These are phyloP conservation scores for Acorus calamus DNA, from an alignment of 106 monocot genomes.

Conservation along the genomic window DNA sequence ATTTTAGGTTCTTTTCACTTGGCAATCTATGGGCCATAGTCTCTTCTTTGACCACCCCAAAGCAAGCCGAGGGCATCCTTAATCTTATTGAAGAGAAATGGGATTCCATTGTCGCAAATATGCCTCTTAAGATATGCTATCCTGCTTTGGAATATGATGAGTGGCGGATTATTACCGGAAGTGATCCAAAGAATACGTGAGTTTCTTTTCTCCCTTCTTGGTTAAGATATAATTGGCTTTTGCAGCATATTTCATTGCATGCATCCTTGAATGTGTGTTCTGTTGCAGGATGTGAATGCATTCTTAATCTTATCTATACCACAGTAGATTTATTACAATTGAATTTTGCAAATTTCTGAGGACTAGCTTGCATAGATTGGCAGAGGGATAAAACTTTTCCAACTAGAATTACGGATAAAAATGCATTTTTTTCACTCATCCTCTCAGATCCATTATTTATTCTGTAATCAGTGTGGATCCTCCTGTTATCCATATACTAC, in stretches of 20 bases:
- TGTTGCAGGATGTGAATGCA: no score
- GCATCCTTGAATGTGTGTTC: no score
- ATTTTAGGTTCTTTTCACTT: conserved; percentile 20
- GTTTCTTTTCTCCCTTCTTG: neutral
- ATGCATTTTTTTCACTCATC: no score
- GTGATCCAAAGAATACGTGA: conserved; percentile 17
- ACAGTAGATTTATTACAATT: no score
- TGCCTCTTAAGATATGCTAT: conserved; percentile 27
- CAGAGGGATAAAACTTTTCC: no score
- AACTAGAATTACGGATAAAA: no score
- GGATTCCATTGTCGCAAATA: conserved; percentile 14
- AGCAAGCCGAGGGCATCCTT: conserved; percentile 15
- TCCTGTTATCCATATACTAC: no score
- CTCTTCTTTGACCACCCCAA: conserved; percentile 7
- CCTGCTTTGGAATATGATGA: conserved; percentile 13
- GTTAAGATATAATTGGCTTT: neutral
- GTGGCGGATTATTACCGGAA: conserved; percentile 20
- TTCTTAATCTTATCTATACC: no score
- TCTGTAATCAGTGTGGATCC: no score
- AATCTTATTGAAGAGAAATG: conserved; percentile 20
- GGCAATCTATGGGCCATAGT: conserved; percentile 22
- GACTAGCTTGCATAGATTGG: no score
- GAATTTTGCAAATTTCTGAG: no score
- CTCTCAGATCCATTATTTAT: no score
- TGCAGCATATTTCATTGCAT: neutral